phyloP scores from a whole-genome alignment of 2,329 filamentous ascomycete genomes.

The Huntiella savannae region DNA sequence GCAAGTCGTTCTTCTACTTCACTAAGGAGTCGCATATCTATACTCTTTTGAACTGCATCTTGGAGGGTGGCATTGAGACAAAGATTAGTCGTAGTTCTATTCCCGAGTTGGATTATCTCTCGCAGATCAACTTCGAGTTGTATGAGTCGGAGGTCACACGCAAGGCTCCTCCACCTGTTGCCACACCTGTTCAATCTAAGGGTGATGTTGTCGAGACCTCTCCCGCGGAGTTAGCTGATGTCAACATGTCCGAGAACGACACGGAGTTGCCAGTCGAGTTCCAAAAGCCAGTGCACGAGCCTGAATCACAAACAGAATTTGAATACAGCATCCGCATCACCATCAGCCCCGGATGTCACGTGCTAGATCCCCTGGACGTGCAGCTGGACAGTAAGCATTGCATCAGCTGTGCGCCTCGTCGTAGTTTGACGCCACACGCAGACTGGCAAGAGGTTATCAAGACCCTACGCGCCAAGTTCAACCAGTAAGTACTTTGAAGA shows the following conservation, averaged over 20 bases:
- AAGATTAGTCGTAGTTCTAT: slow-evolving; percentile 94
- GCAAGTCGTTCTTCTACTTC: slow-evolving; percentile 96
- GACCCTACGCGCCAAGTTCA: slow-evolving; percentile 83
- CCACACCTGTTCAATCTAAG: neutral
- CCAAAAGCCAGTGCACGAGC: no score
- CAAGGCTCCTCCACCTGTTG: slow-evolving; percentile 21
- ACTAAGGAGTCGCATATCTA: slow-evolving; percentile 99
- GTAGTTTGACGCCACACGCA: slow-evolving; percentile 74
- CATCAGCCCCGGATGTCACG: slow-evolving; percentile 87
- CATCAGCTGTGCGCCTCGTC: slow-evolving; percentile 80
- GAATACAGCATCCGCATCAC: slow-evolving; percentile 94
- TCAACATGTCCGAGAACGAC: neutral
- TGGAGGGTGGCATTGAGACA: slow-evolving; percentile 89
- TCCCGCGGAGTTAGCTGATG: neutral
- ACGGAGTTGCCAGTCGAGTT: no score
- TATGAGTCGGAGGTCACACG: slow-evolving; percentile 69
- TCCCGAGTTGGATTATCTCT: slow-evolving; percentile 90
- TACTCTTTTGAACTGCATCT: slow-evolving; percentile 89
- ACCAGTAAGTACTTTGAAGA: slow-evolving; percentile 44
- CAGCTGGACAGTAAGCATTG: slow-evolving; percentile 92
- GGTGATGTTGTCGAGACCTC: neutral
- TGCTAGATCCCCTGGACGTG: slow-evolving; percentile 88
- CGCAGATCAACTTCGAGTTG: slow-evolving; percentile 92
- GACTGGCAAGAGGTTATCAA: slow-evolving; percentile 98
- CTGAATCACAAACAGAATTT: slow-evolving; percentile 37